Conservation (phyloP, 371 early-diverging fungal species). For the Rhizoclosmatium hyalinum region DNA sequence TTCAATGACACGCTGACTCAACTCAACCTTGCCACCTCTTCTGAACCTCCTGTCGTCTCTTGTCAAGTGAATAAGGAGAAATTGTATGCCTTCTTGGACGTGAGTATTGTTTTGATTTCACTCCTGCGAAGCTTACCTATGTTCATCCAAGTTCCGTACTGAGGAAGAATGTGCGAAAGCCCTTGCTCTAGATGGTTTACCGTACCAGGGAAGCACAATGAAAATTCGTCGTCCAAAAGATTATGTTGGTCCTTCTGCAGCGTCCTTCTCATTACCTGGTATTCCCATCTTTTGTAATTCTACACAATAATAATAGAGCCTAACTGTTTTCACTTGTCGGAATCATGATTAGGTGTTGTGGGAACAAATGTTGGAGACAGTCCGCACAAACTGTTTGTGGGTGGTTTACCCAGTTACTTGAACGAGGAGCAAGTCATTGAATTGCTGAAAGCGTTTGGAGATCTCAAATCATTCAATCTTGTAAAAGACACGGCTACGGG, state of each 20-base stretch:
- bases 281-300: conserved; percentile 53
- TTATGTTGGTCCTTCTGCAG: conserved; percentile 71
- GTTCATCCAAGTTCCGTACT: conserved; percentile 71
- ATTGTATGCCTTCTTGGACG: conserved; percentile 94
- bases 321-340: conserved; percentile 27
- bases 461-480: conserved; percentile 87
- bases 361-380: conserved; percentile 86
- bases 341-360: conserved; percentile 64
- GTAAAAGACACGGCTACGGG: conserved; percentile 85
- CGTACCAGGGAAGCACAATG: conserved; percentile 81
- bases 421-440: conserved; percentile 94
- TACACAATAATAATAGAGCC: conserved; percentile 10
- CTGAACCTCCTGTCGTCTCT: conserved; percentile 67
- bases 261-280: conserved; percentile 27
- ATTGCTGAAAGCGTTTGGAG: conserved; percentile 91
- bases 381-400: conserved; percentile 93
- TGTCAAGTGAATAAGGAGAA: conserved; percentile 91
- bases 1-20: conserved; percentile 87
- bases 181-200: conserved; percentile 91
- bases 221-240: conserved; percentile 96
- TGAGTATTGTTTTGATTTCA: conserved; percentile 34
- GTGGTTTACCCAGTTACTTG: conserved; percentile 88
- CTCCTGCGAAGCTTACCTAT: background rate
- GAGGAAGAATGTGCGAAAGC: conserved; percentile 90
- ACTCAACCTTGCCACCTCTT: conserved; percentile 66